A percentile compares a stretch with the other conserved stretches of the same genome.
phyloP scores from a whole-genome alignment of 805 yeast species.

The Alloascoidea africana region DNA sequence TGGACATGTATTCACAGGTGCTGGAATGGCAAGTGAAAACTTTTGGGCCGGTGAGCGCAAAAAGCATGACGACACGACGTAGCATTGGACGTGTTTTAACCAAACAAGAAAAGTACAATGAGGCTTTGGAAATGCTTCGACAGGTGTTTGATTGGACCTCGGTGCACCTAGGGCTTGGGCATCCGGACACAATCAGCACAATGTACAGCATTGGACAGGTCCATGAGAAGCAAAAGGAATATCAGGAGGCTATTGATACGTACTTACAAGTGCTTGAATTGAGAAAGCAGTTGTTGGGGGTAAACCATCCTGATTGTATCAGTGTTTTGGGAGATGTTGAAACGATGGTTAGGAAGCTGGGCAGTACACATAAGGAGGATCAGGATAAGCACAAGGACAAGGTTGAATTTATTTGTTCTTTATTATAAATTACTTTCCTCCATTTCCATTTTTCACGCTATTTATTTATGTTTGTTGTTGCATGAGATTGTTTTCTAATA shows the following conservation, averaged over 20 bases:
- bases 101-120: not conserved
- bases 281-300: not conserved
- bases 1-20: not conserved
- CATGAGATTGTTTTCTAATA: no score
- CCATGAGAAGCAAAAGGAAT: not conserved
- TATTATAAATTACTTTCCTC: no score
- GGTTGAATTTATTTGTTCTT: no score
- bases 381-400: no score
- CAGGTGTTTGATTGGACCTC: not conserved
- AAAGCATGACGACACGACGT: not conserved
- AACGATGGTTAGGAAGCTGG: no score
- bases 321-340: no score
- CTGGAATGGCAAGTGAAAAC: not conserved
- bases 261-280: not conserved
- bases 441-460: no score
- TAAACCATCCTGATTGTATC: constrained; percentile 1
- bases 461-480: no score
- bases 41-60: not conserved
- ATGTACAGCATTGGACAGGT: not conserved
- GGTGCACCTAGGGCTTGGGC: not conserved
- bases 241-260: not conserved
- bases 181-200: not conserved
- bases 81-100: not conserved
- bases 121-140: not conserved
- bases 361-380: no score